Percentiles rank a stretch among this genome's conserved stretches.
Evolutionary conservation across 192 early-diverging fungal species (phyloP).

Genomic region (Entrophospora sp.): DNA sequence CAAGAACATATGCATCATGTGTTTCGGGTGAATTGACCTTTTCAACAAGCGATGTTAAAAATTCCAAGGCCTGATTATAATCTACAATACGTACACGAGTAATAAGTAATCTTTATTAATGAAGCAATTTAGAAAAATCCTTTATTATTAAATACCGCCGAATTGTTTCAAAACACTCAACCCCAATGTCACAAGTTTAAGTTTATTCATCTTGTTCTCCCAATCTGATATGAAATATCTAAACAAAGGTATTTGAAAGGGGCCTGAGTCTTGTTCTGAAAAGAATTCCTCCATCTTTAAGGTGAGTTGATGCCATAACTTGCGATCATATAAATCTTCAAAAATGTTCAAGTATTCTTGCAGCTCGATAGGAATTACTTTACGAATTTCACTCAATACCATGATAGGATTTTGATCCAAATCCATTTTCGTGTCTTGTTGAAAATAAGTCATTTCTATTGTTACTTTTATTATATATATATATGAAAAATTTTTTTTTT

Average conservation of each 20-base stretch:
- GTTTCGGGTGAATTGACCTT: constrained; percentile 64
- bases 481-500: no score
- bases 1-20: constrained; percentile 77
- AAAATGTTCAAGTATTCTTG: constrained; percentile 73
- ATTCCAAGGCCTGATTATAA: constrained; percentile 58
- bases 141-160: constrained; percentile 45
- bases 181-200: constrained; percentile 81
- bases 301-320: constrained; percentile 99
- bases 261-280: constrained; percentile 62
- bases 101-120: no score
- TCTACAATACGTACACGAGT: constrained; percentile 42
- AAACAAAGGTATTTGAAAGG: constrained; percentile 75
- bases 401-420: constrained; percentile 69
- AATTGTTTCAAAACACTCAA: constrained; percentile 66
- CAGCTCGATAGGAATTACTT: constrained; percentile 59
- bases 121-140: no score
- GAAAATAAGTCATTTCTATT: neutral
- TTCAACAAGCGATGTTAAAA: constrained; percentile 60
- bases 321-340: constrained; percentile 90
- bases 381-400: constrained; percentile 47
- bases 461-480: no score
- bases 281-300: constrained; percentile 69
- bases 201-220: constrained; percentile 90
- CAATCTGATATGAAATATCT: constrained; percentile 89
- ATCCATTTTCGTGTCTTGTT: constrained; percentile 60